Evolutionary conservation across 2,329 filamentous ascomycete genomes (phyloP).

Genomic region (Pestalotiopsis fici): DNA sequence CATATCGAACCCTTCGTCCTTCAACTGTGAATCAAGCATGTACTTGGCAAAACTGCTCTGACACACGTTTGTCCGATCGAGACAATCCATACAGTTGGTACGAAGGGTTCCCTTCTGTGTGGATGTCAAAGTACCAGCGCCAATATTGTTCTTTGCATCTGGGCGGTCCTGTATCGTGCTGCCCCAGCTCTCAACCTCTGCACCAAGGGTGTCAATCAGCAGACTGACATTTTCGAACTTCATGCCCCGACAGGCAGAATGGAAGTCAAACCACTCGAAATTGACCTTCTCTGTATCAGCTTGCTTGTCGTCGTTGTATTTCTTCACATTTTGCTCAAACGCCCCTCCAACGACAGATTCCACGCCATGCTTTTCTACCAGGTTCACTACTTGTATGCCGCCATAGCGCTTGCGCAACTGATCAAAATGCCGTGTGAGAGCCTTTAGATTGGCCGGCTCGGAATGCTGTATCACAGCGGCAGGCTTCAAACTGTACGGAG

Average conservation of each 20-base stretch:
- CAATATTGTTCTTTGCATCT: constrained; percentile 17
- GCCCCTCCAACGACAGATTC: constrained; percentile 78
- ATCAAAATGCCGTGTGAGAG: constrained; percentile 79
- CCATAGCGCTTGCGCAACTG: constrained; percentile 72
- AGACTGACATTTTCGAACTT: constrained; percentile 92
- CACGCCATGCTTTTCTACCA: constrained; percentile 86
- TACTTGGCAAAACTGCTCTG: constrained; percentile 88
- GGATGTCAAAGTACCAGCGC: constrained; percentile 36
- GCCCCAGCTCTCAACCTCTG: constrained; percentile 68
- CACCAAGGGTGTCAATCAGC: constrained; percentile 70
- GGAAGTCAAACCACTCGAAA: constrained; percentile 98
- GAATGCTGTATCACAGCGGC: constrained; percentile 82
- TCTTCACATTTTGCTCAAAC: constrained; percentile 69
- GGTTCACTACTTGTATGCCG: constrained; percentile 73
- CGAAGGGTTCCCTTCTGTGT: constrained; percentile 77
- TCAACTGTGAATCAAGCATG: constrained; percentile 79
- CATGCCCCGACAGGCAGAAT: constrained; percentile 90
- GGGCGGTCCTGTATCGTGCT: constrained; percentile 60
- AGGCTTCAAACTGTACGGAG: constrained; percentile 90
- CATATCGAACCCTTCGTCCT: constrained; percentile 74
- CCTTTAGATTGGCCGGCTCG: constrained; percentile 72
- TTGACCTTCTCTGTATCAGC: constrained; percentile 44
- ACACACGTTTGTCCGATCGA: constrained; percentile 94
- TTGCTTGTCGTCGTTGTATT: constrained; percentile 64
- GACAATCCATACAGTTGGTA: constrained; percentile 98